phyloP scores from a whole-genome alignment of 768 basidiomycete genomes.

The Trametes maxima region DNA sequence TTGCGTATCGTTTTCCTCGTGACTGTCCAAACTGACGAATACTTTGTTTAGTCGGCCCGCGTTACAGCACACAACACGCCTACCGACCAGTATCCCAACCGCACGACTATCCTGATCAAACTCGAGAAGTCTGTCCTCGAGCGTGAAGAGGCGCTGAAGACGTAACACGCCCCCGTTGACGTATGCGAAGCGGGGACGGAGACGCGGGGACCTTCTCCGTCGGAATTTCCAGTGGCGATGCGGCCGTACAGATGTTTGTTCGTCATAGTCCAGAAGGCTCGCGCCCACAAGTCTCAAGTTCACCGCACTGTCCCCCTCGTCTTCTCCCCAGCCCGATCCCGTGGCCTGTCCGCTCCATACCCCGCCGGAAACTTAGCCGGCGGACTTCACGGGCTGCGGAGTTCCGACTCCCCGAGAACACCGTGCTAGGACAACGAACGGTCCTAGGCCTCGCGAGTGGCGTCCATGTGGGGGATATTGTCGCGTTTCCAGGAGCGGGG shows the following conservation, averaged over 20 bases:
- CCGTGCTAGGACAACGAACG: too few relatives aligned
- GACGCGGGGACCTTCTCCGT: not conserved
- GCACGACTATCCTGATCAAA: slow-evolving; percentile 97
- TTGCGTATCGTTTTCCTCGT: slow-evolving; percentile 24
- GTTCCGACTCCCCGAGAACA: too few relatives aligned
- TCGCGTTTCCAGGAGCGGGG: too few relatives aligned
- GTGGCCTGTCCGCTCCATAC: too few relatives aligned
- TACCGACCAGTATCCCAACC: slow-evolving; percentile 72
- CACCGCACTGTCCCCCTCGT: not conserved
- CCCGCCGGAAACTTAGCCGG: too few relatives aligned
- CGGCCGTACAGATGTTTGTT: not conserved
- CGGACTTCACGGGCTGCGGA: too few relatives aligned
- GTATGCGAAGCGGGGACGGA: not conserved
- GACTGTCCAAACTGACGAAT: not conserved
- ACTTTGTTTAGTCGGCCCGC: slow-evolving; percentile 73
- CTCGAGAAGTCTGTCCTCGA: slow-evolving; percentile 91
- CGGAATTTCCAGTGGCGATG: slow-evolving; percentile 1
- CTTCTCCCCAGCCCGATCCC: too few relatives aligned
- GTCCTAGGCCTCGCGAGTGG: too few relatives aligned
- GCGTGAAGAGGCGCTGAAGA: slow-evolving; percentile 89
- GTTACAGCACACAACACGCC: slow-evolving; percentile 97
- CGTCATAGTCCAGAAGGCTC: not conserved
- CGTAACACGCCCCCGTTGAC: slow-evolving; percentile 25
- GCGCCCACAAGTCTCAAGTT: not conserved
- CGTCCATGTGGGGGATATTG: too few relatives aligned